Percentiles rank a stretch among this genome's conserved stretches.
These are phyloP conservation scores for Malania oleifera DNA, from an alignment of 164 flowering plant species.

Conservation along the genomic window DNA sequence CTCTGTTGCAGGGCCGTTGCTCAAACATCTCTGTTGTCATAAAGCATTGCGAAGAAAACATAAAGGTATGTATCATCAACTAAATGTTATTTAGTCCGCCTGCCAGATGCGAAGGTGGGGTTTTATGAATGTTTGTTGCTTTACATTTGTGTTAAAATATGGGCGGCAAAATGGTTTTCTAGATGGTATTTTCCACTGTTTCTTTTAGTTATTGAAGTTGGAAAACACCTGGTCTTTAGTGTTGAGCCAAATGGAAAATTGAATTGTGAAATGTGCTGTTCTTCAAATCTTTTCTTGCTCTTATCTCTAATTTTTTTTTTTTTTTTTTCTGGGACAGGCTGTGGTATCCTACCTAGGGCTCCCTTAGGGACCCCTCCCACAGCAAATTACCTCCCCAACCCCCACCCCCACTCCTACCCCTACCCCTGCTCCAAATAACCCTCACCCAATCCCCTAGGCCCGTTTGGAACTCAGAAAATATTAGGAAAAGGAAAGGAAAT, in stretches of 20 bases:
- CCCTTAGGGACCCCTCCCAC: too few relatives aligned
- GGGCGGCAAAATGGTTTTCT: background rate
- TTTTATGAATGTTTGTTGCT: background rate
- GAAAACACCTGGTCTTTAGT: background rate
- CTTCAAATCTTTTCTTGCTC: too few relatives aligned
- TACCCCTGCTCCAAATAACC: too few relatives aligned
- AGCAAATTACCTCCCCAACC: too few relatives aligned
- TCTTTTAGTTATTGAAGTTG: too few relatives aligned
- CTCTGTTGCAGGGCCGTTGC: constrained; percentile 75
- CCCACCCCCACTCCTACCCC: too few relatives aligned
- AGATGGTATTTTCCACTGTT: background rate
- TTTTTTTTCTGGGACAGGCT: too few relatives aligned
- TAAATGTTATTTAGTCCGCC: background rate
- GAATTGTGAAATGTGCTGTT: background rate
- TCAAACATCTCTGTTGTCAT: constrained; percentile 62
- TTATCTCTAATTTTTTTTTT: too few relatives aligned
- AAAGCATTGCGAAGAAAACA: constrained; percentile 89
- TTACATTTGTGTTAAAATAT: background rate
- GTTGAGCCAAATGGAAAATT: background rate
- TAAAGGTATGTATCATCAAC: constrained; percentile 46
- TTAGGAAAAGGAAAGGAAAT: too few relatives aligned
- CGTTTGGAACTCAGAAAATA: too few relatives aligned
- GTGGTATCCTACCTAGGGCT: too few relatives aligned
- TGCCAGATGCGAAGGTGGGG: background rate
- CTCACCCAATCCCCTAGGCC: too few relatives aligned